Conservation (phyloP, 148 eudicot species). For the Cornus suecica region DNA sequence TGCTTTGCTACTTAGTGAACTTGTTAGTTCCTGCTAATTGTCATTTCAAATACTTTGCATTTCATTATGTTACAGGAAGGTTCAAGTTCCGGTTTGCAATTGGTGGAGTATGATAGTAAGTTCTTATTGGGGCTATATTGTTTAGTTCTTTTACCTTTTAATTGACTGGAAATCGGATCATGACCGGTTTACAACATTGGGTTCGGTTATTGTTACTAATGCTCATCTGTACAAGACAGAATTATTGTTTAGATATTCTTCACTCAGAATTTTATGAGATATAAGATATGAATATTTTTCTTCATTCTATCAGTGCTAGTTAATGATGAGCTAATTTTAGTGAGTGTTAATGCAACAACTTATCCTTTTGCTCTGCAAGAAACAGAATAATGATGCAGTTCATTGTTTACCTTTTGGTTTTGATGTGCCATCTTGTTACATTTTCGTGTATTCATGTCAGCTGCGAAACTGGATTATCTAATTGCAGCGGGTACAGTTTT, state of each 20-base stretch:
- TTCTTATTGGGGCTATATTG: slow-evolving; percentile 1
- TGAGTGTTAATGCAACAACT: background rate
- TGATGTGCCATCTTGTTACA: too few species aligned
- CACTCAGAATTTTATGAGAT: background rate
- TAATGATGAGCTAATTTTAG: background rate
- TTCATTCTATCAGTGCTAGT: background rate
- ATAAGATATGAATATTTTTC: background rate
- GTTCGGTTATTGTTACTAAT: background rate
- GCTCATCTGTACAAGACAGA: too few species aligned
- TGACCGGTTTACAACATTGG: background rate
- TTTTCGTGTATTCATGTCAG: too few species aligned
- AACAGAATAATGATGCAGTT: too few species aligned
- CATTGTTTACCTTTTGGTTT: too few species aligned
- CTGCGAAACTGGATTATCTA: background rate
- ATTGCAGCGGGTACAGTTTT: background rate
- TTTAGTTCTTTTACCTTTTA: background rate
- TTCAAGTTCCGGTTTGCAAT: slow-evolving; percentile 31
- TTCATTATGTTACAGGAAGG: slow-evolving; percentile 36
- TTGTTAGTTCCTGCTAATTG: background rate
- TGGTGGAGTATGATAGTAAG: slow-evolving; percentile 85
- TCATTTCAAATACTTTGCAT: background rate
- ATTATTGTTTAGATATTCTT: background rate
- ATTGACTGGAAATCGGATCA: background rate
- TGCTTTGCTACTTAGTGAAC: background rate
- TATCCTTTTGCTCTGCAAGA: too few species aligned